A percentile compares a stretch with the other conserved stretches of the same genome.
Conservation (phyloP, 441 rosid species). For the Mallotus repandus region DNA sequence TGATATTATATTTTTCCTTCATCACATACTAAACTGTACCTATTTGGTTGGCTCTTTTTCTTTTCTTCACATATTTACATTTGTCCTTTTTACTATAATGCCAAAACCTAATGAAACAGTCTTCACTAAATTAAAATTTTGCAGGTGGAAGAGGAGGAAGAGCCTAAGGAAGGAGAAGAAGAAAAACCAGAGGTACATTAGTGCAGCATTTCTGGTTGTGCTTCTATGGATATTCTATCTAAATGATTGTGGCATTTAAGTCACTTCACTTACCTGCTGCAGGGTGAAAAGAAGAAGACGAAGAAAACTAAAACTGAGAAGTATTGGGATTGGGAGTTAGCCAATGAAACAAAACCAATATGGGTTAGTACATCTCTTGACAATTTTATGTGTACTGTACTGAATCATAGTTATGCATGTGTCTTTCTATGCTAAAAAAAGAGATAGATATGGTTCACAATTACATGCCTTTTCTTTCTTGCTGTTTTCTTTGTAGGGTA, state of each 20-base stretch:
- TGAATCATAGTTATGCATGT: not conserved
- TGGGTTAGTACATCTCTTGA: slow-evolving; percentile 58
- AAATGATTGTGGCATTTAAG: not conserved
- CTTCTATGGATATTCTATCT: slow-evolving; percentile 9
- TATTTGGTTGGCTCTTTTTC: not conserved
- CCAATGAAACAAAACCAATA: slow-evolving; percentile 91
- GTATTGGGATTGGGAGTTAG: slow-evolving; percentile 98
- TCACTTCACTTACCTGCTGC: slow-evolving; percentile 21
- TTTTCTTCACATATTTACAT: not conserved
- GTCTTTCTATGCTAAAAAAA: not conserved
- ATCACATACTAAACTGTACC: too few species aligned
- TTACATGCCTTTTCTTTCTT: not conserved
- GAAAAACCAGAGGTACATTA: slow-evolving; percentile 60
- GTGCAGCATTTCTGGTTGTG: not conserved
- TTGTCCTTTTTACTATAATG: not conserved
- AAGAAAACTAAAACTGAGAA: slow-evolving; percentile 89
- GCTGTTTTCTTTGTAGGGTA: not conserved
- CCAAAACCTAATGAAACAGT: not conserved
- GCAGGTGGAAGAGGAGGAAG: slow-evolving; percentile 93
- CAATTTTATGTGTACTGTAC: not conserved
- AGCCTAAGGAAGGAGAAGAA: slow-evolving; percentile 80
- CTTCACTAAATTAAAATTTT: slow-evolving; percentile 18
- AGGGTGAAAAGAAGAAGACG: slow-evolving; percentile 79
- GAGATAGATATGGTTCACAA: not conserved
- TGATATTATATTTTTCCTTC: too few species aligned